phyloP scores from a whole-genome alignment of 2,329 filamentous ascomycete genomes.

The Mariannaea sp. region DNA sequence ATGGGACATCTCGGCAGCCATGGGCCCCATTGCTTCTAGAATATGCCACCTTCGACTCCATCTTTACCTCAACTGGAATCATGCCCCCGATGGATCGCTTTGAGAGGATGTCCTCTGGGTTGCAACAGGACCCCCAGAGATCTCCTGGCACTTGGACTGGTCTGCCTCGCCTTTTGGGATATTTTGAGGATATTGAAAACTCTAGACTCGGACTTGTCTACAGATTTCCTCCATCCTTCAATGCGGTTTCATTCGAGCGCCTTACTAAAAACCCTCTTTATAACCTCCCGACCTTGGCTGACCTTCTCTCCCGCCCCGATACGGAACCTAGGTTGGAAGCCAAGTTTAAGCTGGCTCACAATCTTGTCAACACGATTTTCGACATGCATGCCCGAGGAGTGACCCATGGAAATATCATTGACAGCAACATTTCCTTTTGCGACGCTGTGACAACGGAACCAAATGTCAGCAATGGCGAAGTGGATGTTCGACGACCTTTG shows the following conservation, averaged over 20 bases:
- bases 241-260: constrained; percentile 59
- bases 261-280: constrained; percentile 55
- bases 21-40: constrained; percentile 69
- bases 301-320: constrained; percentile 56
- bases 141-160: constrained; percentile 64
- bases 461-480: constrained; percentile 49
- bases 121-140: constrained; percentile 59
- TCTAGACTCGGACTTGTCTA: constrained; percentile 77
- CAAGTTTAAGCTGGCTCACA: constrained; percentile 75
- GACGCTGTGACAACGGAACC: constrained; percentile 50
- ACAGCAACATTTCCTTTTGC: constrained; percentile 70
- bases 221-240: constrained; percentile 70
- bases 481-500: constrained; percentile 70
- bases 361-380: constrained; percentile 73
- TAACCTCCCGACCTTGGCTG: constrained; percentile 57
- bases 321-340: constrained; percentile 73
- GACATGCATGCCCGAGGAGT: constrained; percentile 73
- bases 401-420: constrained; percentile 71
- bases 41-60: constrained; percentile 68
- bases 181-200: constrained; percentile 74
- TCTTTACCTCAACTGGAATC: constrained; percentile 66
- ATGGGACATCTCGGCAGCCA: constrained; percentile 48
- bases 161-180: constrained; percentile 65
- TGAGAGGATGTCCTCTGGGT: constrained; percentile 63
- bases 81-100: constrained; percentile 68